Percentiles rank a stretch among this genome's conserved stretches.
Evolutionary conservation across 2,329 filamentous ascomycete genomes (phyloP).

Genomic region (Hysterium pulicare): DNA sequence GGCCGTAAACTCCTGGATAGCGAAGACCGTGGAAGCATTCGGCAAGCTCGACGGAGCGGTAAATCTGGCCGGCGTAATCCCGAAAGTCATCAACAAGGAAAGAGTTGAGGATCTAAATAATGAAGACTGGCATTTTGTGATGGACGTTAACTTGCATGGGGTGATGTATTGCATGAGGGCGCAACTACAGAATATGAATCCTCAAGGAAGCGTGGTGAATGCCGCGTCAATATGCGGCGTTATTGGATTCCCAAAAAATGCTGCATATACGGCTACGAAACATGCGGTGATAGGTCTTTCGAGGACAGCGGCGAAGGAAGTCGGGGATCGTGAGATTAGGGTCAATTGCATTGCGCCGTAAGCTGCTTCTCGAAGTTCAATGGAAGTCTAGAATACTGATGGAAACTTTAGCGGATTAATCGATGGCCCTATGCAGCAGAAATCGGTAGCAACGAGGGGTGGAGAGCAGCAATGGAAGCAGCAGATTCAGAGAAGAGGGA

Average conservation of each 20-base stretch:
- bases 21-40: not conserved
- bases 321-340: conserved; percentile 1
- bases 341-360: conserved; percentile 4
- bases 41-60: not conserved
- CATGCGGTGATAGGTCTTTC: not conserved
- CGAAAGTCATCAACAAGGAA: not conserved
- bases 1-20: not conserved
- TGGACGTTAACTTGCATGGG: conserved; percentile 13
- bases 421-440: conserved; percentile 12
- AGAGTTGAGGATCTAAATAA: conserved; percentile 12
- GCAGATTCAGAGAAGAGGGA: conserved; percentile 12
- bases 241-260: conserved; percentile 9
- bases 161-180: conserved; percentile 10
- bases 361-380: conserved; percentile 2
- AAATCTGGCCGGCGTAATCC: not conserved
- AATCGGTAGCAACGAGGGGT: conserved; percentile 8
- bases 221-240: conserved; percentile 9
- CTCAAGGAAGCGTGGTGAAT: conserved; percentile 10
- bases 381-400: not conserved
- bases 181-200: conserved; percentile 11
- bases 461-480: conserved; percentile 12
- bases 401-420: conserved; percentile 3
- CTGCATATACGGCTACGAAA: conserved; percentile 4
- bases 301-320: conserved; percentile 2
- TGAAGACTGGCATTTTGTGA: conserved; percentile 15